Evolutionary conservation across 2,329 filamentous ascomycete species (phyloP), one percentile per base, ranked within the genome.

Genomic region (Anisogramma anomala): DNA sequence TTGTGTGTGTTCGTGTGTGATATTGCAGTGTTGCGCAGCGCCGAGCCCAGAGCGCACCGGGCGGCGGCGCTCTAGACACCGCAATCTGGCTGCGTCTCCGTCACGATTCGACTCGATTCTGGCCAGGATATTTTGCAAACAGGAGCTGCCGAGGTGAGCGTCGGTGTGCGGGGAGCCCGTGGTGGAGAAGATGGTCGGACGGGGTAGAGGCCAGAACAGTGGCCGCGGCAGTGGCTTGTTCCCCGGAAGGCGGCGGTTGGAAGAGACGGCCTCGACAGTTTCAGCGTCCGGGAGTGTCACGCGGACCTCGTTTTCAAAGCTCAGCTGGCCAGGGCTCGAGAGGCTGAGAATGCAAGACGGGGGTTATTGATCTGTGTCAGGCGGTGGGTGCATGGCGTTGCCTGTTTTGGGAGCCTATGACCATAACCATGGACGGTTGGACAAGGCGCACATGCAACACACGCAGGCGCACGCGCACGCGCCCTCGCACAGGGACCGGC

Each of bases 261-360:
- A 33, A 38, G 26, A 35, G 15, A 23, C 6, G 37, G 36, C 37
- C 44, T 41, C 41, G 41, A 41, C 18, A n/a, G 44, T 47, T 47
- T 47, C 41, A 47, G 42, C 38, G 34, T 30, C 19, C 22, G 36
- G 15, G 15, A 23, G 33, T 28, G 41, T 43, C 36, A 46, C 33
- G 26, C 27, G 28, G 34, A 37, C 22, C 41, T 39, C 35, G 35
- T 46, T 43, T 43, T 28, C 43, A 46, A 33, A 25, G 28, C 13
- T 30, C 18, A 38, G 37, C 25, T 23, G 23, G 37, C 23, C 30
- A 33, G n/a, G 20, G 22, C 25, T 41, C 26, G 41, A 47, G 34
- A 44, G 44, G 41, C 37, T 38, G 37, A 41, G 22, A 17, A 30
- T 22, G 30, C 41, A 33, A 34, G 26, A 33, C 34, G 35, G 43